Conservation (phyloP, 139 green algal genomes). For the Chlorella vulgaris region DNA sequence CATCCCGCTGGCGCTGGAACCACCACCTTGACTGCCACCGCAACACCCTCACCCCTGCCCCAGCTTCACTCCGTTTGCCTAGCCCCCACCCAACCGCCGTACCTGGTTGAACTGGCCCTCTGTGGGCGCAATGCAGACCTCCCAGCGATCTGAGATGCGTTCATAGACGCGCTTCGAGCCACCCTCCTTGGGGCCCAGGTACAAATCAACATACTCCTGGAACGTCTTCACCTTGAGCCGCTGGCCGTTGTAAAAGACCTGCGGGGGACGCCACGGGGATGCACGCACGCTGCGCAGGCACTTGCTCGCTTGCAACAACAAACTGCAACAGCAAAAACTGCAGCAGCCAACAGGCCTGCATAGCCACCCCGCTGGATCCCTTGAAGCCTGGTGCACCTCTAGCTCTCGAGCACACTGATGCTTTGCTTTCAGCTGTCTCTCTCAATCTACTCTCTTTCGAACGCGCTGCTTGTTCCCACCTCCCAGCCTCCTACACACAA, state of each 20-base stretch:
- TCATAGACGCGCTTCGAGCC: conserved; percentile 86
- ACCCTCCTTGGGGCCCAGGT: conserved; percentile 81
- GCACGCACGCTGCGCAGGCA: neutral
- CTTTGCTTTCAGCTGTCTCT: no score
- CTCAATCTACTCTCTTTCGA: no score
- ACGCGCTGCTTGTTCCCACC: no score
- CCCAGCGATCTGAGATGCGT: conserved; percentile 92
- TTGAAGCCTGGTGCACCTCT: no score
- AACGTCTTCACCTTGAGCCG: conserved; percentile 90
- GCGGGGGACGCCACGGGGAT: neutral
- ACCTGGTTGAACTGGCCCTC: conserved; percentile 97
- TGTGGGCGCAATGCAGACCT: conserved; percentile 86
- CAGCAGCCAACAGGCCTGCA: neutral
- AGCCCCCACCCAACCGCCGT: no score
- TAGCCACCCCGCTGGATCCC: neutral
- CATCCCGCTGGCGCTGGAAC: no score
- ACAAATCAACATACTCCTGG: conserved; percentile 91
- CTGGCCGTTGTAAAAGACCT: conserved; percentile 91
- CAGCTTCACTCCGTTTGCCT: conserved; percentile 83
- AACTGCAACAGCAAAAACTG: no score
- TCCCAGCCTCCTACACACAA: neutral
- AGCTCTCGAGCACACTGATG: no score
- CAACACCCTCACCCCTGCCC: neutral
- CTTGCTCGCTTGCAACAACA: no score
- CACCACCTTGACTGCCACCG: no score